Base-by-base conservation (phyloP, 2,329 filamentous ascomycete species). In the Aphanoascus verrucosus region DNA sequence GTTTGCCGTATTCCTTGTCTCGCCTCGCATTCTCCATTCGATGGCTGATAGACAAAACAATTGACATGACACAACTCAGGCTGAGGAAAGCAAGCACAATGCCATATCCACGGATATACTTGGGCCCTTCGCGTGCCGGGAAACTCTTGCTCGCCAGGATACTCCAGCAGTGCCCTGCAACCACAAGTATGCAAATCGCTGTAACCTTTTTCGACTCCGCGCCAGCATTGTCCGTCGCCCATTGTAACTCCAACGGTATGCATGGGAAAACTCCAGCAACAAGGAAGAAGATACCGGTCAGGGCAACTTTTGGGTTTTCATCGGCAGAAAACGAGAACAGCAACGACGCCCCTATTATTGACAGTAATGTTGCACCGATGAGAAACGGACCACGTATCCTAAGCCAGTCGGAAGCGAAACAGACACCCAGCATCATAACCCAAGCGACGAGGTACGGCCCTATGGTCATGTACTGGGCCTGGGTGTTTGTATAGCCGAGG, bases 361-460 rank as follows among this genome's bases (percentile, higher is more conserved):
- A 72, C 48, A 81, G 67, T n/a, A 67, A 57, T 40, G 74, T 72
- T 14, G 77, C 77, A 4, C 65, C 60, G 12, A 82, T 70, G 38
- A 77, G 74, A 66, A 81, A 82, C 8, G 69, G 67, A 54, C 75
- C 81, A 0, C 79, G 76, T 56, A 75, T 74, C 40, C 71, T 74
- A 2, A 75, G 63, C 1, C 69, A 64, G 58, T 82, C 79, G 1
- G 77, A 78, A 3, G 68, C 59, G 60, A 72, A 74, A 1, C 78
- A 74, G 20, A 70, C 70, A 0, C 74, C 50, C 0, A 84, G 69
- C 5, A 79, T 74, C 0, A 81, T 61, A 4, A 80, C 78, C 51
- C 84, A 81, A 12, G 86, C 84, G 0, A 80, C 77, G 62, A 85
- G 77, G 64, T 79, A 78, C 57, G 82, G 77, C 2, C 77, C 74